Evolutionary conservation across 2,329 filamentous ascomycete genomes (phyloP).

Genomic region (Hymenoscyphus fraxineus): DNA sequence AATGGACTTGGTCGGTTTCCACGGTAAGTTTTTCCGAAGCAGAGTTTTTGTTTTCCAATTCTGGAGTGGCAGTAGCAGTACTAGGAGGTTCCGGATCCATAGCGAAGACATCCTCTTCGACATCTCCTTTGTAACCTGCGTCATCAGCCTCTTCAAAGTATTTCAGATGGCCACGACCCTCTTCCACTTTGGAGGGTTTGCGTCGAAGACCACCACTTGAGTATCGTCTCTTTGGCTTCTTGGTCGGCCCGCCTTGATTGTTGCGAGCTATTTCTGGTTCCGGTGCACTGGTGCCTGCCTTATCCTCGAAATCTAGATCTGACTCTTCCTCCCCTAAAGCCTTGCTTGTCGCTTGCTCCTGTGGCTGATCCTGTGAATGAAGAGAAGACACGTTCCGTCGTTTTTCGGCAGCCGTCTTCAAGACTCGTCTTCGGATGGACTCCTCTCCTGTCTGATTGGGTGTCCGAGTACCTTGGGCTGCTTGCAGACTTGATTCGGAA

Average conservation of each 20-base stretch:
- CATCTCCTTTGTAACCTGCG: slow-evolving; percentile 70
- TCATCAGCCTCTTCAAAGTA: slow-evolving; percentile 90
- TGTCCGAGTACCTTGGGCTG: slow-evolving; percentile 22
- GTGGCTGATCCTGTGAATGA: slow-evolving; percentile 13
- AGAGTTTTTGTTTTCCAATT: neutral
- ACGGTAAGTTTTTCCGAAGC: neutral
- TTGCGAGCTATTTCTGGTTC: slow-evolving; percentile 49
- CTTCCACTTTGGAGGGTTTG: slow-evolving; percentile 68
- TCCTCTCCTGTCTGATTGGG: slow-evolving; percentile 42
- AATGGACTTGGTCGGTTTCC: neutral
- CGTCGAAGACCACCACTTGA: slow-evolving; percentile 79
- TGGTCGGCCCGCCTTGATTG: slow-evolving; percentile 16
- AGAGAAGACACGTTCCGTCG: slow-evolving; percentile 13
- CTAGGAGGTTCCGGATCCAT: slow-evolving; percentile 51
- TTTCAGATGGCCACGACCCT: slow-evolving; percentile 72
- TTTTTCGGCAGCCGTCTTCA: slow-evolving; percentile 29
- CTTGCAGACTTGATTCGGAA: slow-evolving; percentile 34
- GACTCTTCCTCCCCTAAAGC: slow-evolving; percentile 34
- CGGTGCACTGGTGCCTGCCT: slow-evolving; percentile 62
- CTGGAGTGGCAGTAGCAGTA: slow-evolving; percentile 6
- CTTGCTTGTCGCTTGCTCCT: slow-evolving; percentile 10
- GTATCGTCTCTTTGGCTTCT: slow-evolving; percentile 64
- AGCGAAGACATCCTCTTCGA: slow-evolving; percentile 64
- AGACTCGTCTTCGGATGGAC: slow-evolving; percentile 34
- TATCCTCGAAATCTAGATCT: slow-evolving; percentile 32